These are phyloP conservation scores for Aspergillus ochraceoroseus DNA, from an alignment of 2,329 filamentous ascomycete species.

Conservation along the genomic window DNA sequence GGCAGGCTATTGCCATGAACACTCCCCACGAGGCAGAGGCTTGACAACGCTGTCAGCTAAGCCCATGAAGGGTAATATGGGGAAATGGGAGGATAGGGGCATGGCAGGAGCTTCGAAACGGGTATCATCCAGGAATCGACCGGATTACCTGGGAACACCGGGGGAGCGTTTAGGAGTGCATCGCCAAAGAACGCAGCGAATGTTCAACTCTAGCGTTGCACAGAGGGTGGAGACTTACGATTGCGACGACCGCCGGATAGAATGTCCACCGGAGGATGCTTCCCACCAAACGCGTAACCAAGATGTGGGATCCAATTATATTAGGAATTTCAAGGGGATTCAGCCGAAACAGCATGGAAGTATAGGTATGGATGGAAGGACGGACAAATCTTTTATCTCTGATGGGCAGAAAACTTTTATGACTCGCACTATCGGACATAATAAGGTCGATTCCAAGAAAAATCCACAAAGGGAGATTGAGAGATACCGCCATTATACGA, in stretches of 20 bases:
- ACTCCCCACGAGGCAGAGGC: constrained; percentile 37
- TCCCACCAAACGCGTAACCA: constrained; percentile 4
- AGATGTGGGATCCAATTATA: constrained; percentile 2
- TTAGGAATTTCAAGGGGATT: background rate
- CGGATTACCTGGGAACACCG: constrained; percentile 20
- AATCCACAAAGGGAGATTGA: background rate
- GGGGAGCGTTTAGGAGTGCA: constrained; percentile 15
- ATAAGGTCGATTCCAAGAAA: background rate
- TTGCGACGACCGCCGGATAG: constrained; percentile 15
- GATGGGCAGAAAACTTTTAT: too few species aligned
- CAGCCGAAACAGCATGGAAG: too few species aligned
- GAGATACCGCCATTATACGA: constrained; percentile 10
- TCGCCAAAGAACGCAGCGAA: constrained; percentile 24
- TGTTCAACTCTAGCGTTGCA: constrained; percentile 27
- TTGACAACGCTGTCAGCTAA: constrained; percentile 25
- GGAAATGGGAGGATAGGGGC: constrained; percentile 18
- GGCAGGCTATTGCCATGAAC: constrained; percentile 50
- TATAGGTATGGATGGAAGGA: too few species aligned
- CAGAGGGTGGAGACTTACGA: constrained; percentile 22
- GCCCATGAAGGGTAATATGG: constrained; percentile 18
- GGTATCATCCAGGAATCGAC: constrained; percentile 18
- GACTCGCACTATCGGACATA: too few species aligned
- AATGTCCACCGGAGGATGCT: constrained; percentile 2
- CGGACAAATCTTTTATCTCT: too few species aligned
- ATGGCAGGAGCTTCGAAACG: constrained; percentile 16